Evolutionary conservation across 163 green algal genomes (phyloP).

Genomic region (Volvox carteri): DNA sequence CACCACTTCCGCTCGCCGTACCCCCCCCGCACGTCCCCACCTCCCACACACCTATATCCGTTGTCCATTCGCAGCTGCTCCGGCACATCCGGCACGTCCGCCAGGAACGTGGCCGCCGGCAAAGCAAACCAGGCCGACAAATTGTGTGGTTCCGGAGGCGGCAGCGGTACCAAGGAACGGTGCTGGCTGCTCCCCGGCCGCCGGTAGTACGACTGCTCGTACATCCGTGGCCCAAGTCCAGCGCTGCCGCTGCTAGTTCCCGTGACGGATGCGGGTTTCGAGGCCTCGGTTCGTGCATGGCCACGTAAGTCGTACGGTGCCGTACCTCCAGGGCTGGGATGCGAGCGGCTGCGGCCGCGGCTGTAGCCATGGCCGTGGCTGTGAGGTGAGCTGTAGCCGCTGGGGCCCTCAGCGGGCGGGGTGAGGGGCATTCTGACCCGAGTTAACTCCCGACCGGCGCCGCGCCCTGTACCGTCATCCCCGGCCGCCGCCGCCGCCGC

Average conservation of each 20-base stretch:
- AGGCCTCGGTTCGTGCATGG: neutral
- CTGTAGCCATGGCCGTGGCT: neutral
- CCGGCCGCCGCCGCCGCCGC: neutral
- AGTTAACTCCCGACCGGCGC: neutral
- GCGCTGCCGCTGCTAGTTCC: neutral
- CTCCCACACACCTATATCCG: slow-evolving; percentile 53
- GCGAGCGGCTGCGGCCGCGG: neutral
- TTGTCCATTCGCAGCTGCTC: slow-evolving; percentile 51
- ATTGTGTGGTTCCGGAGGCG: slow-evolving; percentile 43
- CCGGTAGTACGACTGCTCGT: slow-evolving; percentile 26
- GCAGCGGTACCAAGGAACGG: slow-evolving; percentile 41
- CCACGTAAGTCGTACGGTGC: neutral
- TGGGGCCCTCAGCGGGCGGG: neutral
- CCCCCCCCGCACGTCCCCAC: no score
- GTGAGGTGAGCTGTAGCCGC: neutral
- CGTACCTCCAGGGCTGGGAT: neutral
- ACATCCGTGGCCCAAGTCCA: neutral
- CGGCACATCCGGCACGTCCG: slow-evolving; percentile 29
- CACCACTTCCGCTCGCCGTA: no score
- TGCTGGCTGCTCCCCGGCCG: slow-evolving; percentile 44
- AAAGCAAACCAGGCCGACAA: slow-evolving; percentile 47
- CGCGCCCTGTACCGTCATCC: neutral
- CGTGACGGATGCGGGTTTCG: neutral
- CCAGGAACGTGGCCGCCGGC: slow-evolving; percentile 50
- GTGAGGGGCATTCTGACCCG: neutral